Evolutionary conservation across 2,329 filamentous ascomycete species (phyloP).

Genomic region (Pseudocercospora eumusae): DNA sequence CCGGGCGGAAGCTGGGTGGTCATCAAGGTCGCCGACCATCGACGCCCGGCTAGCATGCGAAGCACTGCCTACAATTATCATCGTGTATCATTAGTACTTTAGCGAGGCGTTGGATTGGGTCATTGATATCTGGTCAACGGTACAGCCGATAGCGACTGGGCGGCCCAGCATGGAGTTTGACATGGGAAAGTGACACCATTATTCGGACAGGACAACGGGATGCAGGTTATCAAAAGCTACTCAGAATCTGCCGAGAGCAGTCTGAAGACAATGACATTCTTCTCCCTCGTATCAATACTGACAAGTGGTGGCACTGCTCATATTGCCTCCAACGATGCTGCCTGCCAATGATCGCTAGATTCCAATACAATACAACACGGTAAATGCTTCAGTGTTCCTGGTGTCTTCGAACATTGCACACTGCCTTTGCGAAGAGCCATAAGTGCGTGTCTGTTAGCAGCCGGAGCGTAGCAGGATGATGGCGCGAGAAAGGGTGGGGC

Average conservation of each 20-base stretch:
- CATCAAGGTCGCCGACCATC: neutral
- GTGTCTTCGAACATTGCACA: too few relatives aligned
- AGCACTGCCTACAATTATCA: neutral
- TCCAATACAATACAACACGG: neutral
- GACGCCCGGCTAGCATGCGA: neutral
- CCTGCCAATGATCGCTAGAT: neutral
- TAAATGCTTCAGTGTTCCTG: too few relatives aligned
- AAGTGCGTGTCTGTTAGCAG: neutral
- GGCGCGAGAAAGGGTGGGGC: neutral
- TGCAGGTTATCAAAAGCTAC: neutral
- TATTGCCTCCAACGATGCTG: too few relatives aligned
- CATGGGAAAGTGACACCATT: neutral
- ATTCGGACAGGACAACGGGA: neutral
- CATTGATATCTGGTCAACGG: neutral
- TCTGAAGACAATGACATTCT: neutral
- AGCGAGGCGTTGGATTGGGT: conserved; percentile 8
- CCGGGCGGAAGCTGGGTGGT: too few relatives aligned
- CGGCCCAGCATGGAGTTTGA: neutral
- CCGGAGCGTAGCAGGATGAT: neutral
- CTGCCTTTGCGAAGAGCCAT: too few relatives aligned
- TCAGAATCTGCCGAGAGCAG: neutral
- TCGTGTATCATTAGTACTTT: conserved; percentile 7
- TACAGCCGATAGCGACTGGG: neutral
- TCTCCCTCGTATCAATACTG: neutral
- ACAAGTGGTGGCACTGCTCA: neutral